Conservation (phyloP, 2,329 filamentous ascomycete species). For the Apiospora arundinis region DNA sequence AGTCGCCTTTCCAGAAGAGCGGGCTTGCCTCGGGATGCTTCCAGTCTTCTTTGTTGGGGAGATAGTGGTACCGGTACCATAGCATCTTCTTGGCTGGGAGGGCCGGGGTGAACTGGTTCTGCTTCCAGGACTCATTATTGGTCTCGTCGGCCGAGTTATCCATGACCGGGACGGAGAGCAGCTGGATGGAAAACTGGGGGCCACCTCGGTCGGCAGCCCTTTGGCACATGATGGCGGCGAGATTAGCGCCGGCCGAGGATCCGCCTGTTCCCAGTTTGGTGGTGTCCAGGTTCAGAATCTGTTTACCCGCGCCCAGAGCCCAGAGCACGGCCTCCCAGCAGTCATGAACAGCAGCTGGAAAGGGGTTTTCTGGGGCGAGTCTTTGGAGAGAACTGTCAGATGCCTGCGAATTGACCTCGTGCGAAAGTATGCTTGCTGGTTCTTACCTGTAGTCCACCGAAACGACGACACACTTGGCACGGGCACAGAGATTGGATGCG, state of each 20-base stretch:
- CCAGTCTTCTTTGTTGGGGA: constrained; percentile 54
- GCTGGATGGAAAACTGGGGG: constrained; percentile 50
- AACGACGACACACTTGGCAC: constrained; percentile 59
- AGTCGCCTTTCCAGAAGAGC: constrained; percentile 56
- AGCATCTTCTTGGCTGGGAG: constrained; percentile 64
- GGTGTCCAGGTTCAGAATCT: constrained; percentile 46
- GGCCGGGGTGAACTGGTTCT: constrained; percentile 57
- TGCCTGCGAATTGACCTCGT: constrained; percentile 23
- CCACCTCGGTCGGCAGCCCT: constrained; percentile 47
- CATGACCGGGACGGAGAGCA: constrained; percentile 63
- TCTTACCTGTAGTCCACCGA: constrained; percentile 60
- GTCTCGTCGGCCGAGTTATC: constrained; percentile 59
- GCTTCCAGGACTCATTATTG: constrained; percentile 54
- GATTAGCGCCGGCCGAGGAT: constrained; percentile 59
- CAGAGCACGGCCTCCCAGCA: constrained; percentile 62
- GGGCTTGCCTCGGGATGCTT: constrained; percentile 59
- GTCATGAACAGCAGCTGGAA: constrained; percentile 63
- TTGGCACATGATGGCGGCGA: constrained; percentile 60
- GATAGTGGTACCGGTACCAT: constrained; percentile 65
- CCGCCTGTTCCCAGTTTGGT: constrained; percentile 54
- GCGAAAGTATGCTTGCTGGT: too few relatives aligned
- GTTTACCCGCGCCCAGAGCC: constrained; percentile 39
- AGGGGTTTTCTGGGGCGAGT: constrained; percentile 62
- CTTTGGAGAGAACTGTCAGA: constrained; percentile 34
- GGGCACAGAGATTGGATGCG: constrained; percentile 58